Percentiles rank a stretch among this genome's conserved stretches.
Evolutionary conservation across 1,284 basidiomycete species (phyloP).

Genomic region (Xerocomus amazonicus): DNA sequence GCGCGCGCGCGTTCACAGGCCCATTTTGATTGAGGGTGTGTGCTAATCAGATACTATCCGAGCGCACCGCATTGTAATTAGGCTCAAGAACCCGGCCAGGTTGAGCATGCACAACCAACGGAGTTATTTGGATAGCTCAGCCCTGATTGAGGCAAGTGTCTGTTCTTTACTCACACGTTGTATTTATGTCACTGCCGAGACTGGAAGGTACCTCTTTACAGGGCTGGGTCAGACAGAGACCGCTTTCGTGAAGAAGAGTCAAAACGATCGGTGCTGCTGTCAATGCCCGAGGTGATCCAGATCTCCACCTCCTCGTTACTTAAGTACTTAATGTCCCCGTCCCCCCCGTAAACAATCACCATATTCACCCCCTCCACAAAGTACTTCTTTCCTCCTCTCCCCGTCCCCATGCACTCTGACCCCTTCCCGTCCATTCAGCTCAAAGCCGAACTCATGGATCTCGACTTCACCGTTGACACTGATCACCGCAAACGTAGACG

Average conservation of each 20-base stretch:
- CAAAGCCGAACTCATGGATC: constrained; percentile 52
- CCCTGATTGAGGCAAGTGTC: constrained; percentile 26
- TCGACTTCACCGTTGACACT: constrained; percentile 63
- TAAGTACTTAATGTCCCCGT: constrained; percentile 28
- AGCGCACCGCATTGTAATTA: constrained; percentile 38
- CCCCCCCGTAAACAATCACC: constrained; percentile 22
- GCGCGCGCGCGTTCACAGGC: constrained; percentile 20
- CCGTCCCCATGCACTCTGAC: constrained; percentile 34
- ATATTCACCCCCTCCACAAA: constrained; percentile 27
- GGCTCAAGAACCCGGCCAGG: constrained; percentile 29
- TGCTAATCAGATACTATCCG: constrained; percentile 35
- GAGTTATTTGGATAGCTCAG: constrained; percentile 20
- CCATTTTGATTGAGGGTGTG: constrained; percentile 23
- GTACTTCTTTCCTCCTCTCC: constrained; percentile 27
- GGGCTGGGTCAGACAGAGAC: constrained; percentile 32
- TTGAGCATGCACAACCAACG: constrained; percentile 14
- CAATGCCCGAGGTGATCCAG: constrained; percentile 36
- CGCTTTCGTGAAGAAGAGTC: constrained; percentile 34
- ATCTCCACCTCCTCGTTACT: constrained; percentile 32
- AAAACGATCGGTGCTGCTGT: constrained; percentile 27
- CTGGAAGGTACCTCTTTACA: constrained; percentile 28
- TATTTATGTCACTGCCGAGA: constrained; percentile 38
- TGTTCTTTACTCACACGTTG: constrained; percentile 32
- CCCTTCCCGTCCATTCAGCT: constrained; percentile 29
- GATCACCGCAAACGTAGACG: constrained; percentile 72